Evolutionary conservation across 2,329 filamentous ascomycete species (phyloP).

Genomic region (Rutstroemia sydowiana): DNA sequence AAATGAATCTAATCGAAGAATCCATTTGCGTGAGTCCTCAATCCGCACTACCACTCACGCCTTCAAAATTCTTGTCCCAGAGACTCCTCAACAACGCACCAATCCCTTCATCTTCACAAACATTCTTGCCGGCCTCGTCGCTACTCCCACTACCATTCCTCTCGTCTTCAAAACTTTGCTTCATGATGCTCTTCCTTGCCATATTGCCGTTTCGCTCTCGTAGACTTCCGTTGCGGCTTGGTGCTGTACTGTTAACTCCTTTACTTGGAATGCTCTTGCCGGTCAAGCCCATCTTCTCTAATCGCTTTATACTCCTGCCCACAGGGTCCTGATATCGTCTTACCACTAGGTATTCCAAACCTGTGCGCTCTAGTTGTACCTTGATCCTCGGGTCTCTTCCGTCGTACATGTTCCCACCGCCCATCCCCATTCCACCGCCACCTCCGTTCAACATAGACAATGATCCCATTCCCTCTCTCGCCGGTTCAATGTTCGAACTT

Average conservation of each 20-base stretch:
- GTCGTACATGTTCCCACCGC: constrained; percentile 45
- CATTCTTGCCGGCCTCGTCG: constrained; percentile 7
- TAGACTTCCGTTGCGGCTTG: constrained; percentile 16
- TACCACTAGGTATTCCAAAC: constrained; percentile 68
- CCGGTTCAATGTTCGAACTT: constrained; percentile 62
- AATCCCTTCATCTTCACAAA: constrained; percentile 31
- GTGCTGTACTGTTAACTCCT: constrained; percentile 20
- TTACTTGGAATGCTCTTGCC: constrained; percentile 38
- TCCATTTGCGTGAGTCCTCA: constrained; percentile 8
- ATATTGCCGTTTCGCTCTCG: constrained; percentile 3
- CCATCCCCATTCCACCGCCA: constrained; percentile 17
- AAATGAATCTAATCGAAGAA: neutral
- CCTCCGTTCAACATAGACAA: constrained; percentile 26
- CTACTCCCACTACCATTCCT: constrained; percentile 21
- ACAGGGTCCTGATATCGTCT: constrained; percentile 66
- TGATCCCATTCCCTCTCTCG: constrained; percentile 29
- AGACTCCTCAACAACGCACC: constrained; percentile 47
- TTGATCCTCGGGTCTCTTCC: constrained; percentile 55
- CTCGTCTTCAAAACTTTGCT: constrained; percentile 35
- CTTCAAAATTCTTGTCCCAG: constrained; percentile 54
- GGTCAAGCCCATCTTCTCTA: constrained; percentile 43
- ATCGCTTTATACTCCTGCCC: constrained; percentile 50
- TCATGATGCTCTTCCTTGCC: constrained; percentile 29
- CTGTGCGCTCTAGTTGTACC: constrained; percentile 60
- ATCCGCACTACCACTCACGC: constrained; percentile 42